Base-by-base conservation (phyloP, 176 grass and related monocot genomes). In the Cenchrus americanus region DNA sequence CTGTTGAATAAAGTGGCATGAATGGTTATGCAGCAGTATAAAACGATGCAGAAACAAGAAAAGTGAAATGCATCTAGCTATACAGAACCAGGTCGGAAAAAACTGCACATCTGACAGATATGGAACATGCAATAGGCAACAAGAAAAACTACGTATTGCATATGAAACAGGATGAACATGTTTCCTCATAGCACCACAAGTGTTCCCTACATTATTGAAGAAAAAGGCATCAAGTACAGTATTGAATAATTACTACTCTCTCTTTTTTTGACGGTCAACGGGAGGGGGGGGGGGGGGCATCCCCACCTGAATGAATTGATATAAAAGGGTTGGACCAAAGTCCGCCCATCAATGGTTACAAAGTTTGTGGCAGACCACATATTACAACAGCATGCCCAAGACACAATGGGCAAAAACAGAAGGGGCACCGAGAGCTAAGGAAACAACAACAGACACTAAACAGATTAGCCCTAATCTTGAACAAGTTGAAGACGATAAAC, bases 151-250 rank as follows among this genome's bases (percentile, higher is more conserved):
- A 84, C 2, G 79, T 66, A 51, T 62, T 49, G 13, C 54, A 64
- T 18, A 18, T 6, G 63, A 77, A 83, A 10, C 48, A 79, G 72
- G 66, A 49, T 59, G 63, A 66, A 66, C 44, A 58, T 4, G 42
- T 22, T 60, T 79, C 15, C 2, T 50, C 1, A 11, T 55, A 34
- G 49, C 52, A 73, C 17, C 3, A 51, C 52, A 26, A 40, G 8
- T 53, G 61, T 63, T 58, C 15, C 7, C 2, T 9, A 71, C 41
- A 51, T 50, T 24, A 5, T 60, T 6, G 18, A 79, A 32, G n/a
- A 72, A 73, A 46, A 12, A 65, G 19, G 69, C 34, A 54, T 17
- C 0, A 55, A 62, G 43, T 55, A 27, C 63, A 9, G 7, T 73
- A 42, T 54, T 11, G 14, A 66, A 46, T 58, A 0, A 50, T 0